Conservation (phyloP, 2,329 filamentous ascomycete genomes). For the Pestalotiopsis sp. region DNA sequence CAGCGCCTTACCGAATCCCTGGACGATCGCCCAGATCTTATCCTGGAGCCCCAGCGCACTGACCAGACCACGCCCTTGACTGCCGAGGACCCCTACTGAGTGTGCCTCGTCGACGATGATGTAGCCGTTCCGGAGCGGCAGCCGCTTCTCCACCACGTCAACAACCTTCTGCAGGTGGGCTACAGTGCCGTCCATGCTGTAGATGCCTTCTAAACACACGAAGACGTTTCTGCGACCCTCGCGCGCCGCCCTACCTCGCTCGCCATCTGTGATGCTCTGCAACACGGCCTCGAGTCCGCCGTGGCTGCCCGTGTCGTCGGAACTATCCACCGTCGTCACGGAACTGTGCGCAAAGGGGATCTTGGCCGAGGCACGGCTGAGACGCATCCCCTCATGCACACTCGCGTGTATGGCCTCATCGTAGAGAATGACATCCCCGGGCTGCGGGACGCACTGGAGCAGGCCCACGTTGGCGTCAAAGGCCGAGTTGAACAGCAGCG, state of each 20-base stretch:
- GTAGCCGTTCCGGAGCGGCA: constrained; percentile 60
- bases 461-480: constrained; percentile 68
- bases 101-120: constrained; percentile 71
- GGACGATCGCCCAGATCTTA: constrained; percentile 56
- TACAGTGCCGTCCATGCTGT: constrained; percentile 83
- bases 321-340: constrained; percentile 27
- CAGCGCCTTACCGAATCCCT: constrained; percentile 69
- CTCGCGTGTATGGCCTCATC: constrained; percentile 79
- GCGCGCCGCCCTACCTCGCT: constrained; percentile 10
- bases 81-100: constrained; percentile 60
- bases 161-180: constrained; percentile 64
- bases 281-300: constrained; percentile 30
- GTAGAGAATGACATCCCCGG: constrained; percentile 64
- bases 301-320: constrained; percentile 2
- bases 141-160: constrained; percentile 50
- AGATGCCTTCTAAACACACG: constrained; percentile 69
- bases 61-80: constrained; percentile 57
- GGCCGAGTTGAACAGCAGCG: constrained; percentile 57
- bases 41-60: constrained; percentile 55
- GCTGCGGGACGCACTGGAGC: constrained; percentile 59
- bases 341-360: constrained; percentile 60
- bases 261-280: constrained; percentile 19
- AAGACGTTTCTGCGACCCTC: constrained; percentile 53
- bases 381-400: constrained; percentile 73
- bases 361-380: constrained; percentile 53